phyloP scores from a whole-genome alignment of 768 basidiomycete species.

The Podaxis mareebaensis region DNA sequence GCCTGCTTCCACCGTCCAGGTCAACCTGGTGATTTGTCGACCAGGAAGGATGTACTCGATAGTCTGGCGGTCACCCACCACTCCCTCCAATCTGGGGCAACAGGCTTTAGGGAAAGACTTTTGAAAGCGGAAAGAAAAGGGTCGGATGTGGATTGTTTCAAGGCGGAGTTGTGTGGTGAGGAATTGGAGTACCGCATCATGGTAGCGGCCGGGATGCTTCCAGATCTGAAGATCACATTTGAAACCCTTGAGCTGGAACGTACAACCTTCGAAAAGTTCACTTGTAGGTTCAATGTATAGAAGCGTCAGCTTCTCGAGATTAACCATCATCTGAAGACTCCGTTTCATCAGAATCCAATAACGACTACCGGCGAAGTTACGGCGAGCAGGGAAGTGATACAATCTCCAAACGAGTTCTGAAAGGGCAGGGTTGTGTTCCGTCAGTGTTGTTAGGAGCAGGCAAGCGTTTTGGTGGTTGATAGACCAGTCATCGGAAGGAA shows the following conservation, averaged over 20 bases:
- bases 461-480: neutral
- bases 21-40: neutral
- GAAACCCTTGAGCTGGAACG: neutral
- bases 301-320: neutral
- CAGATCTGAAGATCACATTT: neutral
- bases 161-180: neutral
- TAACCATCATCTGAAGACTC: neutral
- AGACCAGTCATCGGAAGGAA: neutral
- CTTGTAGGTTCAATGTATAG: neutral
- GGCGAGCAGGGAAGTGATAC: neutral
- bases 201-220: neutral
- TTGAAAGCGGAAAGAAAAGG: neutral
- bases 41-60: slow-evolving; percentile 10
- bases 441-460: neutral
- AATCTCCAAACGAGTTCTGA: neutral
- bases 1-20: neutral
- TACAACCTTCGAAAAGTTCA: neutral
- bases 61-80: neutral
- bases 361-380: neutral
- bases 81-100: neutral
- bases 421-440: neutral
- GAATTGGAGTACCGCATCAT: neutral
- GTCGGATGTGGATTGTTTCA: neutral
- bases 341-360: slow-evolving; percentile 1
- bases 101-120: neutral